Conservation (phyloP, 1,139 yeast species). For the Eremothecium gossypii region DNA sequence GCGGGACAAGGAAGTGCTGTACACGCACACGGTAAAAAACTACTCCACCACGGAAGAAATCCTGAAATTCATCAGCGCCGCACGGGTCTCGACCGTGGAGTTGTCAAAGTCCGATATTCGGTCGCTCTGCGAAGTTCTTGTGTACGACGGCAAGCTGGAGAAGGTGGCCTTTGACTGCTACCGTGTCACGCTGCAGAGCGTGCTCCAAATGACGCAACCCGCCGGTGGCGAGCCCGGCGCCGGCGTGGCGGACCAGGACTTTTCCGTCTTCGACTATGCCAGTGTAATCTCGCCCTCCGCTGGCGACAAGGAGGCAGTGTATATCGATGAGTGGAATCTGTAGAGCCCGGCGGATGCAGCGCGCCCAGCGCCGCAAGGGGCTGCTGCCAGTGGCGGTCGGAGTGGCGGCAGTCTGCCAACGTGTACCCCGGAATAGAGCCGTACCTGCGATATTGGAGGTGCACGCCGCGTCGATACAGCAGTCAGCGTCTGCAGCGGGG, state of each 20-base stretch:
- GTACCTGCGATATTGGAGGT: too few relatives aligned
- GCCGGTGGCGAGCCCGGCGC: constrained; percentile 10
- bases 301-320: constrained; percentile 30
- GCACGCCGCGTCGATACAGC: too few relatives aligned
- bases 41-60: constrained; percentile 67
- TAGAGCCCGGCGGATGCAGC: too few relatives aligned
- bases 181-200: constrained; percentile 47
- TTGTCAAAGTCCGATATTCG: constrained; percentile 66
- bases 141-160: constrained; percentile 80
- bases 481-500: too few relatives aligned
- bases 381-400: too few relatives aligned
- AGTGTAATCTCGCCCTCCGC: constrained; percentile 29
- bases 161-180: constrained; percentile 46
- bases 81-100: constrained; percentile 77
- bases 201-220: constrained; percentile 29
- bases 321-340: constrained; percentile 34
- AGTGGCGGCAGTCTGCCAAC: too few relatives aligned
- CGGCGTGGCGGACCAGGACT: constrained; percentile 24
- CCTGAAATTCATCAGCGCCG: constrained; percentile 61
- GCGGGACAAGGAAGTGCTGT: constrained; percentile 31
- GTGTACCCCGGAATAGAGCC: too few relatives aligned
- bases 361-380: too few relatives aligned
- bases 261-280: constrained; percentile 32
- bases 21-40: constrained; percentile 48
- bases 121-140: constrained; percentile 77